Conservation (phyloP, 2,329 filamentous ascomycete species). For the Zymoseptoria crescenta region DNA sequence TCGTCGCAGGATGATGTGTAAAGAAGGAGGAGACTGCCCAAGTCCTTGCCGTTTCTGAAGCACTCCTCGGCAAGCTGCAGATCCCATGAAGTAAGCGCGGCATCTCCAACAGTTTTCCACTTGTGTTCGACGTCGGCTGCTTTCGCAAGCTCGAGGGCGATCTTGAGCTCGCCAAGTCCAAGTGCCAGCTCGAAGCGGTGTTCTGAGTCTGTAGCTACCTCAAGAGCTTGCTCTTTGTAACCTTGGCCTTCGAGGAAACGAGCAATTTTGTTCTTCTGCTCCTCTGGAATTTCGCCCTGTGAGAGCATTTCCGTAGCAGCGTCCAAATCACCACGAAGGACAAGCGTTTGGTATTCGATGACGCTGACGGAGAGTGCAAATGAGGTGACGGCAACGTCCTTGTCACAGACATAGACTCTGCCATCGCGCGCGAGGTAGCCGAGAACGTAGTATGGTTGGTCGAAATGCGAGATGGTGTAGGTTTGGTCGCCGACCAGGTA, state of each 20-base stretch:
- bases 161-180: conserved; percentile 70
- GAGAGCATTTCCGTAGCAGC: conserved; percentile 74
- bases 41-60: conserved; percentile 82
- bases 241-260: conserved; percentile 95
- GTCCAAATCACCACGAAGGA: conserved; percentile 89
- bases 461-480: conserved; percentile 95
- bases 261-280: conserved; percentile 96
- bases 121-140: conserved; percentile 87
- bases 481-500: conserved; percentile 97
- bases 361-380: conserved; percentile 87
- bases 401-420: conserved; percentile 90
- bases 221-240: conserved; percentile 88
- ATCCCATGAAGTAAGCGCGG: conserved; percentile 80
- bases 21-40: conserved; percentile 79
- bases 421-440: conserved; percentile 94
- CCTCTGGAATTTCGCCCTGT: conserved; percentile 64
- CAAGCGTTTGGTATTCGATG: conserved; percentile 92
- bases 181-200: conserved; percentile 94
- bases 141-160: conserved; percentile 75
- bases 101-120: conserved; percentile 96
- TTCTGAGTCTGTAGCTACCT: conserved; percentile 89
- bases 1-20: conserved; percentile 79
- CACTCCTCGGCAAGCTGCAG: conserved; percentile 83
- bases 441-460: conserved; percentile 87
- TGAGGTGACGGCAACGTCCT: conserved; percentile 86